Conservation (phyloP, 2,329 filamentous ascomycete genomes). For the Fusarium cicatricum region DNA sequence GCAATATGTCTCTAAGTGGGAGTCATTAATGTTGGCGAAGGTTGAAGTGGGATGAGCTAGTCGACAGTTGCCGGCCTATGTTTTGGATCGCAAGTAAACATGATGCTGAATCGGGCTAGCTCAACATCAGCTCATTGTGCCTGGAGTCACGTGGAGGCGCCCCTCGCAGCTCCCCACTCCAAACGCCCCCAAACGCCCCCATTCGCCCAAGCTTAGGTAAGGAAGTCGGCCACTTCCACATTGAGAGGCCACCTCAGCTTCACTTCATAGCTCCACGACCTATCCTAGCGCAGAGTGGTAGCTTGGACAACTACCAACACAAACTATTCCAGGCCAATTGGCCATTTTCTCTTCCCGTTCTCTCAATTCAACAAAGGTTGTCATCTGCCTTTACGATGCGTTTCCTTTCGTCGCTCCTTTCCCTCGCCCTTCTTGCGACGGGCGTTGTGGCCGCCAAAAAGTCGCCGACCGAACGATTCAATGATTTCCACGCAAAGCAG, state of each 20-base stretch:
- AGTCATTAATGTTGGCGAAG: slow-evolving; percentile 14
- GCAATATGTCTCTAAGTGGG: slow-evolving; percentile 8
- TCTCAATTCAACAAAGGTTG: background rate
- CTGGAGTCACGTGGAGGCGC: slow-evolving; percentile 22
- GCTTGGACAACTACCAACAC: slow-evolving; percentile 12
- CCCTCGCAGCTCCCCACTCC: slow-evolving; percentile 17
- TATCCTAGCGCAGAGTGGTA: slow-evolving; percentile 17
- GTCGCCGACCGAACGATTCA: slow-evolving; percentile 70
- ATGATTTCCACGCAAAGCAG: slow-evolving; percentile 73
- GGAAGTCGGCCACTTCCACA: slow-evolving; percentile 10
- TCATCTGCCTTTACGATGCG: slow-evolving; percentile 65
- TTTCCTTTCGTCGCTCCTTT: slow-evolving; percentile 69
- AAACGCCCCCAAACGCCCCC: background rate
- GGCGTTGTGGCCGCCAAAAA: slow-evolving; percentile 71
- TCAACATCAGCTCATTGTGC: background rate
- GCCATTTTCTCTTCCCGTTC: slow-evolving; percentile 16
- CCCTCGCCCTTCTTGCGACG: slow-evolving; percentile 68
- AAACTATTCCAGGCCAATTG: slow-evolving; percentile 37
- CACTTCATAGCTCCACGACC: slow-evolving; percentile 36
- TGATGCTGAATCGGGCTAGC: slow-evolving; percentile 41
- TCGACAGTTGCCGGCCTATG: slow-evolving; percentile 21
- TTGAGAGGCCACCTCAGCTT: slow-evolving; percentile 49
- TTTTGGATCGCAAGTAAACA: slow-evolving; percentile 47
- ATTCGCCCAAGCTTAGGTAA: slow-evolving; percentile 36
- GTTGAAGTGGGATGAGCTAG: slow-evolving; percentile 30